These are phyloP conservation scores for Venturia asperata DNA, from an alignment of 2,329 filamentous ascomycete genomes.

Conservation along the genomic window DNA sequence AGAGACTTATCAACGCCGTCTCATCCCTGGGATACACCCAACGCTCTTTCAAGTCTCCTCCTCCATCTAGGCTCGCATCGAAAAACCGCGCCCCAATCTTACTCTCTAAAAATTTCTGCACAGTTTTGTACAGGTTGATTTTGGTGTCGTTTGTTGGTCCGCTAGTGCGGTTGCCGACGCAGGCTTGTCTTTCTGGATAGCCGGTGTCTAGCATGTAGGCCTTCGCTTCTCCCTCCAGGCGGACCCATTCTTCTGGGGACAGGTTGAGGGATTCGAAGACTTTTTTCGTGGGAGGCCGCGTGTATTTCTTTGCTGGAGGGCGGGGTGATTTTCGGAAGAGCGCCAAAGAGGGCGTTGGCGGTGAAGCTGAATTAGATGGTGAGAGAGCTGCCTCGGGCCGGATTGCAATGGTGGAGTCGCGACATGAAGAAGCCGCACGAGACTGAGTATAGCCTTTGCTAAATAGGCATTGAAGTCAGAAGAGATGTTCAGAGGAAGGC, in stretches of 20 bases:
- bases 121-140: conserved; percentile 49
- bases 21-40: conserved; percentile 49
- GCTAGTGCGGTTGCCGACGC: conserved; percentile 49
- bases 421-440: background rate
- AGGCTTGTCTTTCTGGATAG: conserved; percentile 49
- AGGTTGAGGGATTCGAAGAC: conserved; percentile 50
- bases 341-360: conserved; percentile 39
- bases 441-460: background rate
- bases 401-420: background rate
- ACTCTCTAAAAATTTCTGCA: conserved; percentile 46
- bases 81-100: conserved; percentile 49
- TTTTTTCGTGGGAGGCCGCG: conserved; percentile 51
- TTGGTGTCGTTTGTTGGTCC: conserved; percentile 52
- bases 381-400: background rate
- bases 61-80: conserved; percentile 25
- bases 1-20: conserved; percentile 49
- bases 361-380: conserved; percentile 14
- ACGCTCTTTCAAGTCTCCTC: conserved; percentile 26
- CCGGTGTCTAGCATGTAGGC: conserved; percentile 50
- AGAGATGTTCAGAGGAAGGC: background rate
- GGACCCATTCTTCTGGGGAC: conserved; percentile 49
- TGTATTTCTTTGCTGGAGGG: conserved; percentile 47
- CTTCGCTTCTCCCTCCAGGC: conserved; percentile 50
- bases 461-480: background rate
- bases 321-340: conserved; percentile 41